A percentile compares a stretch with the other conserved stretches of the same genome.
phyloP scores from a whole-genome alignment of 2,329 filamentous ascomycete species.

The Furcasterigmium furcatum region DNA sequence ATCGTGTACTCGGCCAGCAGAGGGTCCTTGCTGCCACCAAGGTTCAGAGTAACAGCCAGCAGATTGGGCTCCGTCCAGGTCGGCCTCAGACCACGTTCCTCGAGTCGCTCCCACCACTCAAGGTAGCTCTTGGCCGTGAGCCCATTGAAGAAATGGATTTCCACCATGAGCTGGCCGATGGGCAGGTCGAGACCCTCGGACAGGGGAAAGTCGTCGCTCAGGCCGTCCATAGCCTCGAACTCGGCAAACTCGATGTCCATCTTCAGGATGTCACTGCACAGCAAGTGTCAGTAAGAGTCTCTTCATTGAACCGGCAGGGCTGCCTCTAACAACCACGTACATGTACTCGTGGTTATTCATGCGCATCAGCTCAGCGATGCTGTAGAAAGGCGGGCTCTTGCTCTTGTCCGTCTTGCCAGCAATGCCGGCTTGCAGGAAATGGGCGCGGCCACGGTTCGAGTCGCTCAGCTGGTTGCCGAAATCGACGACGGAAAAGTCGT shows the following conservation, averaged over 20 bases:
- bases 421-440: slow-evolving; percentile 29
- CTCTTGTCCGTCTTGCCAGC: slow-evolving; percentile 19
- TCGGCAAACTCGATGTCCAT: slow-evolving; percentile 35
- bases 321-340: slow-evolving; percentile 4
- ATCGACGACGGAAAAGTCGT: slow-evolving; percentile 30
- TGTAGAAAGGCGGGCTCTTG: slow-evolving; percentile 24
- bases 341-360: slow-evolving; percentile 32
- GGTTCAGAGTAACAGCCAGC: slow-evolving; percentile 13
- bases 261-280: slow-evolving; percentile 30
- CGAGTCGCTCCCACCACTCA: slow-evolving; percentile 18
- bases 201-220: slow-evolving; percentile 15
- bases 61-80: slow-evolving; percentile 20
- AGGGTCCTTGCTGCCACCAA: slow-evolving; percentile 8
- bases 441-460: slow-evolving; percentile 17
- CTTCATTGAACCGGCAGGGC: no score
- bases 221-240: slow-evolving; percentile 23
- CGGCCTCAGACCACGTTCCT: slow-evolving; percentile 16
- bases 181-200: slow-evolving; percentile 9
- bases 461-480: slow-evolving; percentile 24
- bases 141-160: slow-evolving; percentile 12
- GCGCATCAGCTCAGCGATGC: slow-evolving; percentile 30
- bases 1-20: slow-evolving; percentile 17
- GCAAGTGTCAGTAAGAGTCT: slow-evolving; percentile 1
- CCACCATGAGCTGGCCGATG: slow-evolving; percentile 15
- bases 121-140: slow-evolving; percentile 10